These are phyloP conservation scores for Chaetomiaceae sp. DNA, from an alignment of 2,329 filamentous ascomycete genomes.

Conservation along the genomic window DNA sequence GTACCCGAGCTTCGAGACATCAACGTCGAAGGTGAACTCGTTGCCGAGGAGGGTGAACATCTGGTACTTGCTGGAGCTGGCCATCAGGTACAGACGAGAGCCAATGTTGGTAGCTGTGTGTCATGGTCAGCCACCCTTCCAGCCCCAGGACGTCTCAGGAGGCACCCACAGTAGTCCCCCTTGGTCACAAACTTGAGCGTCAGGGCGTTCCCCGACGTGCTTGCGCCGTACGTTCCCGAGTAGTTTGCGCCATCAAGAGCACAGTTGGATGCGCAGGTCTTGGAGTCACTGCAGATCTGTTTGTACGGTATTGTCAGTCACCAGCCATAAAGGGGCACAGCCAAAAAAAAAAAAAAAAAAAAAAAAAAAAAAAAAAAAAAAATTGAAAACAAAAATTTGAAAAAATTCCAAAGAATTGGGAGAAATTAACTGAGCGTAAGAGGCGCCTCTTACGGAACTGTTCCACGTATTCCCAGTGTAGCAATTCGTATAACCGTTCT, in stretches of 20 bases:
- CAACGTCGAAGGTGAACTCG: slow-evolving; percentile 70
- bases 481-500: slow-evolving; percentile 48
- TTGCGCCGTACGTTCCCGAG: slow-evolving; percentile 49
- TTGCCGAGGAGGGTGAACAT: slow-evolving; percentile 61
- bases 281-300: slow-evolving; percentile 43
- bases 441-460: too few relatives aligned
- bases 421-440: too few relatives aligned
- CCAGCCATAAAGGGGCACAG: too few relatives aligned
- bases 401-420: too few relatives aligned
- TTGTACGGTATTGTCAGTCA: too few relatives aligned
- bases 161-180: slow-evolving; percentile 39
- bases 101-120: slow-evolving; percentile 47
- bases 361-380: too few relatives aligned
- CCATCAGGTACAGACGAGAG: slow-evolving; percentile 61
- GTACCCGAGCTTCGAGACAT: slow-evolving; percentile 62
- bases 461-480: slow-evolving; percentile 51
- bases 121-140: too few relatives aligned
- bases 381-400: too few relatives aligned
- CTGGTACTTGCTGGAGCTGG: slow-evolving; percentile 57
- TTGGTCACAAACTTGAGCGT: slow-evolving; percentile 56
- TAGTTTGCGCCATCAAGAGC: slow-evolving; percentile 55
- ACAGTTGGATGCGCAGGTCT: too few relatives aligned
- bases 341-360: too few relatives aligned
- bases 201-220: slow-evolving; percentile 47
- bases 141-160: too few relatives aligned